These are phyloP conservation scores for Triticum urartu DNA, from an alignment of 176 grass and related monocot species.

Conservation along the genomic window DNA sequence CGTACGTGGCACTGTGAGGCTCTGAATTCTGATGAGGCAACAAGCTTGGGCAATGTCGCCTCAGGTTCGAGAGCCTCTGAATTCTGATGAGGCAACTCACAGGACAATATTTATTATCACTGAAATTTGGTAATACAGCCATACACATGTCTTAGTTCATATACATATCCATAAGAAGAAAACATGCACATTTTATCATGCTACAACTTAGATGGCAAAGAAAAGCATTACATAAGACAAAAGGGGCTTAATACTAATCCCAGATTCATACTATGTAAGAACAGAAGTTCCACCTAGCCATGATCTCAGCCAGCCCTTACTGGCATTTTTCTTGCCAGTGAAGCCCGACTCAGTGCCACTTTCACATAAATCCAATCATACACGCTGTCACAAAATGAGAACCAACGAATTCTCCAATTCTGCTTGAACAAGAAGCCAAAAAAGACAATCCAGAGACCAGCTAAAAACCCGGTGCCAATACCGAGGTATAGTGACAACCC, in stretches of 20 bases:
- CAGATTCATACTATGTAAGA: background rate
- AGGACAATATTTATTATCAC: background rate
- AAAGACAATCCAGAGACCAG: conserved; percentile 20
- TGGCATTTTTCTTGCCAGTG: background rate
- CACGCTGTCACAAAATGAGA: background rate
- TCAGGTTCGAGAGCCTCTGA: conserved; percentile 33
- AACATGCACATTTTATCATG: background rate
- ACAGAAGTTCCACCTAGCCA: background rate
- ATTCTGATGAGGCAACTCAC: too few species aligned
- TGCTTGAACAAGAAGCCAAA: background rate
- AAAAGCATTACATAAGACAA: background rate
- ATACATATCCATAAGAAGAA: background rate
- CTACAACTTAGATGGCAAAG: background rate
- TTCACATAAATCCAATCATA: conserved; percentile 25
- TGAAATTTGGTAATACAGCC: background rate
- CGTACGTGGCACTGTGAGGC: conserved; percentile 38
- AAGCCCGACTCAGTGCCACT: background rate
- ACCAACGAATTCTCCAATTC: conserved; percentile 3
- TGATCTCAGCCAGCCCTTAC: background rate
- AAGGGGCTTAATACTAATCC: background rate
- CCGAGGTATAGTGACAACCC: background rate
- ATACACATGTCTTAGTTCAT: background rate
- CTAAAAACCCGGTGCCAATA: background rate
- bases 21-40: conserved; percentile 41
- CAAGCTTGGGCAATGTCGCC: conserved; percentile 47